phyloP scores from a whole-genome alignment of 2,329 filamentous ascomycete species.

The Rhynchosporium graminicola region DNA sequence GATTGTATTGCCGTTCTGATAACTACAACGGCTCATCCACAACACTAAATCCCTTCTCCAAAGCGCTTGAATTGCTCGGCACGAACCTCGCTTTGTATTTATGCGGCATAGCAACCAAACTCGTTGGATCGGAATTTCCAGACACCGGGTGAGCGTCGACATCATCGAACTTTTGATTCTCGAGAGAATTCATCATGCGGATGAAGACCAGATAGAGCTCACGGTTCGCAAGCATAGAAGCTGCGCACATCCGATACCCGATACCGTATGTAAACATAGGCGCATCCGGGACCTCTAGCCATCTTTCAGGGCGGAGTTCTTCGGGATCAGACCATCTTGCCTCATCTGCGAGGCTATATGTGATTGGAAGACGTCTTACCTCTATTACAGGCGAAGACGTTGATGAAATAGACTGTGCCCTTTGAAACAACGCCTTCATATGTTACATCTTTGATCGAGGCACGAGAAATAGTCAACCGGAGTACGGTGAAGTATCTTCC shows the following conservation, averaged over 20 bases:
- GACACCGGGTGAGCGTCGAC: slow-evolving; percentile 60
- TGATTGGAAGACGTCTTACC: slow-evolving; percentile 46
- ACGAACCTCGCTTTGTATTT: slow-evolving; percentile 60
- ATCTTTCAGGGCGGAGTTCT: slow-evolving; percentile 61
- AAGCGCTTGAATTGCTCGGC: slow-evolving; percentile 51
- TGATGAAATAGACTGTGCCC: slow-evolving; percentile 65
- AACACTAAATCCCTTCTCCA: slow-evolving; percentile 42
- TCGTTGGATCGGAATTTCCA: slow-evolving; percentile 62
- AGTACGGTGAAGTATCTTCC: slow-evolving; percentile 63
- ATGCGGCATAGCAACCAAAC: slow-evolving; percentile 60
- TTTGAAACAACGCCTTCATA: slow-evolving; percentile 59
- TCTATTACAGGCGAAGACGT: slow-evolving; percentile 70
- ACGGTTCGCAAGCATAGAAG: slow-evolving; percentile 61
- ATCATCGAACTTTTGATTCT: slow-evolving; percentile 54
- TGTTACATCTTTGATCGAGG: slow-evolving; percentile 59
- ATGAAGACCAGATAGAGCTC: slow-evolving; percentile 67
- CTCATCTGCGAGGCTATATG: slow-evolving; percentile 42
- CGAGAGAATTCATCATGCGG: slow-evolving; percentile 61
- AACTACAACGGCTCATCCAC: slow-evolving; percentile 15
- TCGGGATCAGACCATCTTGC: slow-evolving; percentile 60
- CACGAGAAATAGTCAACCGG: slow-evolving; percentile 61
- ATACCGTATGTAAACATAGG: slow-evolving; percentile 66
- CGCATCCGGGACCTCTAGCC: slow-evolving; percentile 60
- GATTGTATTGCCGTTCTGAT: too few species aligned
- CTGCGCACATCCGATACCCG: slow-evolving; percentile 69